These are phyloP conservation scores for Candida parachauliodes DNA, from an alignment of 805 yeast genomes.

Conservation along the genomic window DNA sequence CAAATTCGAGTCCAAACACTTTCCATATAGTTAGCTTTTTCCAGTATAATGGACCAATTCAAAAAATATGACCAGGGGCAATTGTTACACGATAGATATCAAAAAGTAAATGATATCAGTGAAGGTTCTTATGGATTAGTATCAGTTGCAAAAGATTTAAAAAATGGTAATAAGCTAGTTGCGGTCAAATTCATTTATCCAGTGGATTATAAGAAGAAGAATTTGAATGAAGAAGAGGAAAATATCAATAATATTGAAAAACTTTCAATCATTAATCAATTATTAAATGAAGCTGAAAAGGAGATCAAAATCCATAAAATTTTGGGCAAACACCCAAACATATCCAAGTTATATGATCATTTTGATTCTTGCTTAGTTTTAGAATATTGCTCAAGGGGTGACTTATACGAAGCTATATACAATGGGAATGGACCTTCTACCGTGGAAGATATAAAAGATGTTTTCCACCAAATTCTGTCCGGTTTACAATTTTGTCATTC, in stretches of 20 bases:
- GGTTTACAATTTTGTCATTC: constrained; percentile 52
- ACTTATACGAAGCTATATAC: constrained; percentile 76
- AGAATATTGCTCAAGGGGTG: constrained; percentile 87
- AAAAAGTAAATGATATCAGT: constrained; percentile 69
- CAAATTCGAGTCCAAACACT: too few relatives aligned
- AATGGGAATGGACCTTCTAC: constrained; percentile 58
- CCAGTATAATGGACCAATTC: constrained; percentile 37
- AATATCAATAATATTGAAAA: constrained; percentile 17
- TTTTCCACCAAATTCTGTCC: constrained; percentile 45
- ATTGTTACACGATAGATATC: constrained; percentile 60
- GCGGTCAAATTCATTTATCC: constrained; percentile 86
- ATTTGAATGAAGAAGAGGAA: constrained; percentile 9
- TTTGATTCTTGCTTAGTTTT: constrained; percentile 54
- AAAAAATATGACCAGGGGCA: constrained; percentile 35
- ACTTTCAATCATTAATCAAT: constrained; percentile 24
- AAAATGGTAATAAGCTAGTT: constrained; percentile 46
- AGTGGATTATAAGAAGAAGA: constrained; percentile 34
- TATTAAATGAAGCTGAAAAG: constrained; percentile 56
- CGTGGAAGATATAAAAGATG: constrained; percentile 53
- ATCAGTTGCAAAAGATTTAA: constrained; percentile 74
- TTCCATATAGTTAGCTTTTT: too few relatives aligned
- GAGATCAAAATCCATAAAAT: constrained; percentile 65
- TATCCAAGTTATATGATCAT: constrained; percentile 44
- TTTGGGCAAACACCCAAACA: constrained; percentile 50
- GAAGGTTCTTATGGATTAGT: constrained; percentile 95